A percentile compares a stretch with the other conserved stretches of the same genome.
Conservation (phyloP, 2,329 filamentous ascomycete species). For the Colletotrichum orbiculare region DNA sequence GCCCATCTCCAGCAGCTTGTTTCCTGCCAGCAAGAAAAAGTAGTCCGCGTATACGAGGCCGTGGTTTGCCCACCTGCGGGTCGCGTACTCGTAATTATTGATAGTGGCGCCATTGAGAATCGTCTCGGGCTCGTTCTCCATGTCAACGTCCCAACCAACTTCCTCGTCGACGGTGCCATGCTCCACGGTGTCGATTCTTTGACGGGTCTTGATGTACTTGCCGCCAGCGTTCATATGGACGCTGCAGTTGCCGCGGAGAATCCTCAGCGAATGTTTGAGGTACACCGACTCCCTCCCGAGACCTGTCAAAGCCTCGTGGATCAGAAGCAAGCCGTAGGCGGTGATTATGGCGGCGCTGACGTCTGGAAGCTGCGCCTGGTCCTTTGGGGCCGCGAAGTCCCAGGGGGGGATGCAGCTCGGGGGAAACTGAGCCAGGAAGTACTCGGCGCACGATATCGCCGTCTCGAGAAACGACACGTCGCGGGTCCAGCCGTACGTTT, state of each 20-base stretch:
- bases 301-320: conserved; percentile 43
- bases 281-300: conserved; percentile 41
- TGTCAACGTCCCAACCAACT: conserved; percentile 38
- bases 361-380: conserved; percentile 45
- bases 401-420: conserved; percentile 56
- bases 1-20: conserved; percentile 51
- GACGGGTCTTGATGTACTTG: conserved; percentile 25
- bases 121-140: conserved; percentile 49
- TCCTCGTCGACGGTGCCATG: conserved; percentile 34
- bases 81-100: conserved; percentile 58
- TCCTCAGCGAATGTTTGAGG: conserved; percentile 41
- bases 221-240: conserved; percentile 40
- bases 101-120: conserved; percentile 59
- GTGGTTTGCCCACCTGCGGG: conserved; percentile 56
- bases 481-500: conserved; percentile 58
- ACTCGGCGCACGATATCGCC: conserved; percentile 54
- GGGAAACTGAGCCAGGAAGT: conserved; percentile 54
- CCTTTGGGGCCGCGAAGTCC: conserved; percentile 56
- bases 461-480: conserved; percentile 54
- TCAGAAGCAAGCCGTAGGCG: conserved; percentile 51
- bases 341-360: conserved; percentile 52
- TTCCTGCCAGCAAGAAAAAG: conserved; percentile 58
- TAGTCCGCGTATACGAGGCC: conserved; percentile 63
- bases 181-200: conserved; percentile 41
- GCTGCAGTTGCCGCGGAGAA: conserved; percentile 41